These are phyloP conservation scores for Leishmania mexicana DNA, from an alignment of 208 protist genomes.

Conservation along the genomic window DNA sequence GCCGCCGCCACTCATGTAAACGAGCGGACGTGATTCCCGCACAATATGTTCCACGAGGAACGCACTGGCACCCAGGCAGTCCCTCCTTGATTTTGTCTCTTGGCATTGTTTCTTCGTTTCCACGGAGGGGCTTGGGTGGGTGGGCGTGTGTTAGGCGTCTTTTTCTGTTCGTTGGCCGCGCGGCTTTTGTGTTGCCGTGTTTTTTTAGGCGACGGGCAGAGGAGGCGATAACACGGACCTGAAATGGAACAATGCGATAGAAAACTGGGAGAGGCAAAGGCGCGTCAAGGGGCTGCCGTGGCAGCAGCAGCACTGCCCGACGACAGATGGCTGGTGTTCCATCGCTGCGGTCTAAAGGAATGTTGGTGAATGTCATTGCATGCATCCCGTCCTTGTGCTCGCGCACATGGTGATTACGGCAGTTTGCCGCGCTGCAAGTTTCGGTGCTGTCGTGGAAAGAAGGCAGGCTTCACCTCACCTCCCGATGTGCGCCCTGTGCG, in stretches of 20 bases:
- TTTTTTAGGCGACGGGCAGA: background rate
- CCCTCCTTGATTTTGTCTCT: background rate
- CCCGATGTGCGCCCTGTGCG: background rate
- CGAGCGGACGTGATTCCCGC: background rate
- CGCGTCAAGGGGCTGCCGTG: background rate
- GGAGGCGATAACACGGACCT: background rate
- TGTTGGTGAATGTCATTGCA: background rate
- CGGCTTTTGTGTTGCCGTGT: background rate
- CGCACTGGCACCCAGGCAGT: background rate
- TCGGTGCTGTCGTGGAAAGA: background rate
- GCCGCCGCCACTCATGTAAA: slow-evolving; percentile 5
- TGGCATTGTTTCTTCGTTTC: background rate
- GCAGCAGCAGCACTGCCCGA: background rate
- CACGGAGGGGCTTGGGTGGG: background rate
- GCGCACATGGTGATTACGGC: too few relatives aligned
- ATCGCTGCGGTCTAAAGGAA: background rate
- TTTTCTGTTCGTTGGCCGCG: background rate
- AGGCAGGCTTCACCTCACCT: background rate
- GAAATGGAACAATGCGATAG: background rate
- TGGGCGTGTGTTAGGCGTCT: too few relatives aligned
- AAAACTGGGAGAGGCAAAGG: background rate
- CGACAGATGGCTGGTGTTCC: background rate
- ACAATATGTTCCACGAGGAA: background rate
- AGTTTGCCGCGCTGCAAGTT: background rate
- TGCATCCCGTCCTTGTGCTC: background rate